Conservation (phyloP, 2,329 filamentous ascomycete genomes). For the Amylocarpus encephaloides region DNA sequence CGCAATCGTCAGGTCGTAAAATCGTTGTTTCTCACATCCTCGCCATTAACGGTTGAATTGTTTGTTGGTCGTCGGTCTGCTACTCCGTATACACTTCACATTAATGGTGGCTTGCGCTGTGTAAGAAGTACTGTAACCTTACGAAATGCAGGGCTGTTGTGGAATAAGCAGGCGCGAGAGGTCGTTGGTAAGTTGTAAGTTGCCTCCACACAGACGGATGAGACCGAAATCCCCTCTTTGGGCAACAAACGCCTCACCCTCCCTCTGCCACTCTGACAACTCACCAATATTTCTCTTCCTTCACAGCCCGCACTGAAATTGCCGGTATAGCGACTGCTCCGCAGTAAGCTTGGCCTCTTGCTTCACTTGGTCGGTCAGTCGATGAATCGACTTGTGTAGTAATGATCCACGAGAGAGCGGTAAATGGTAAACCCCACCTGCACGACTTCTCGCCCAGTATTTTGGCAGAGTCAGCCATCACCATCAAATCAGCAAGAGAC, state of each 20-base stretch:
- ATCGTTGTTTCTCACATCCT: not conserved
- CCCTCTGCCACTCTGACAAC: not conserved
- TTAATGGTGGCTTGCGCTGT: not conserved
- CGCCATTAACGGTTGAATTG: not conserved
- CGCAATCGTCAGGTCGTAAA: not conserved
- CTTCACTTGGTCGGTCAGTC: not conserved
- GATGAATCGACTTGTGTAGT: not conserved
- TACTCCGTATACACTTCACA: not conserved
- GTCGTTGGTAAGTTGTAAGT: not conserved
- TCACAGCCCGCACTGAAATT: not conserved
- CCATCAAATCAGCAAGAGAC: not conserved
- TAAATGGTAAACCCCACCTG: conserved; percentile 15
- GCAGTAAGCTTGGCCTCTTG: too few relatives aligned
- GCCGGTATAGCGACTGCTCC: too few relatives aligned
- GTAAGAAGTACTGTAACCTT: too few relatives aligned
- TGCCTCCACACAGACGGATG: not conserved
- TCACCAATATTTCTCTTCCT: not conserved
- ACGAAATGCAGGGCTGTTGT: not conserved
- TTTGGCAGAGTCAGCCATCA: not conserved
- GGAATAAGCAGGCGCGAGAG: not conserved
- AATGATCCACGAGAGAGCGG: conserved; percentile 19
- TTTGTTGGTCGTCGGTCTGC: not conserved
- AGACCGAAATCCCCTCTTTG: not conserved
- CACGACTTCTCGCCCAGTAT: not conserved
- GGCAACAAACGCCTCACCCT: not conserved